Conservation (phyloP, 1,284 basidiomycete genomes). For the Ganoderma leucocontextum region DNA sequence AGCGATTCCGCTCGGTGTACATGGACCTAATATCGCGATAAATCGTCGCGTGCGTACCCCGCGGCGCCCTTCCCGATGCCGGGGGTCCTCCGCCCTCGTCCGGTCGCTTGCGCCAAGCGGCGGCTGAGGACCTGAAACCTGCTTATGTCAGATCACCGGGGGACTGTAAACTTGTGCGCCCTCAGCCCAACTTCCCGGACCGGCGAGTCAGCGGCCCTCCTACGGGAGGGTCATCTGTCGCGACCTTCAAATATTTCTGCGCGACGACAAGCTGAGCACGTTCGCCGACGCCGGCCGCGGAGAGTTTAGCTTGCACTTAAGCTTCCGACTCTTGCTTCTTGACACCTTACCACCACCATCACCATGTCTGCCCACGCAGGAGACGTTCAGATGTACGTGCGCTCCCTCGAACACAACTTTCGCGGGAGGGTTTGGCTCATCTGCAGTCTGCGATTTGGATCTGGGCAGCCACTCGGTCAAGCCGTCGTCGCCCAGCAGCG, state of each 20-base stretch:
- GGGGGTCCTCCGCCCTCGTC: too few species aligned
- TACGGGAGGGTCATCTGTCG: slow-evolving; percentile 26
- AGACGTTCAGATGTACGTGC: slow-evolving; percentile 32
- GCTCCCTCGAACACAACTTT: too few species aligned
- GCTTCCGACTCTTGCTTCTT: slow-evolving; percentile 8
- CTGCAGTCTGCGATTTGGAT: background rate
- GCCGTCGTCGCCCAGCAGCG: slow-evolving; percentile 47
- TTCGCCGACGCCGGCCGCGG: background rate
- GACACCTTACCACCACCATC: slow-evolving; percentile 19
- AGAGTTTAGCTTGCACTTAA: background rate
- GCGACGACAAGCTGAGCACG: background rate
- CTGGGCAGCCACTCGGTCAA: slow-evolving; percentile 50
- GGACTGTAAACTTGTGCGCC: too few species aligned
- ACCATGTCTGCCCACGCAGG: slow-evolving; percentile 29
- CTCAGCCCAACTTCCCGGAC: too few species aligned
- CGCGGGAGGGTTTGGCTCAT: slow-evolving; percentile 15
- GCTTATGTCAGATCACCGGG: too few species aligned
- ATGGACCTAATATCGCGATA: too few species aligned
- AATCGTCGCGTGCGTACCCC: too few species aligned
- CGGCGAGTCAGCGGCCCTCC: slow-evolving; percentile 20
- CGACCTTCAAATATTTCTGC: slow-evolving; percentile 10
- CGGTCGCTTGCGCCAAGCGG: too few species aligned
- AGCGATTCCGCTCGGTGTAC: too few species aligned
- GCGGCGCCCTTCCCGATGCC: too few species aligned
- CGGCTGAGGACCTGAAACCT: too few species aligned